Evolutionary conservation across 441 rosid species (phyloP).

Genomic region (Daphne laureola): DNA sequence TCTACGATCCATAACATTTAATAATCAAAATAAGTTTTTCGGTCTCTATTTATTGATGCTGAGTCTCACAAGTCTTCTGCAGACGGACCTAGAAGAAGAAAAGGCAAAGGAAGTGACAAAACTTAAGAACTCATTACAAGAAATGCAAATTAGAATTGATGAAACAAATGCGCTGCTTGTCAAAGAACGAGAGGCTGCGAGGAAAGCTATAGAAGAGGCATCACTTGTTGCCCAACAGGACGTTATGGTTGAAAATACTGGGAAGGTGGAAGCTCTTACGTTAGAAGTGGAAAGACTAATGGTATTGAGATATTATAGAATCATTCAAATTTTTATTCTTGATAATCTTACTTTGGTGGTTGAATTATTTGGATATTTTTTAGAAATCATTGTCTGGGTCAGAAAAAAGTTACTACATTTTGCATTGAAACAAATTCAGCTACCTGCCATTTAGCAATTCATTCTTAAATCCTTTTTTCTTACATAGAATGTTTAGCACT

Average conservation of each 20-base stretch:
- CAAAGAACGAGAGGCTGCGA: conserved; percentile 71
- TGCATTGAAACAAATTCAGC: too few relatives aligned
- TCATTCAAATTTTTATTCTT: too few relatives aligned
- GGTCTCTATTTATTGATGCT: too few relatives aligned
- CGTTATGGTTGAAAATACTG: conserved; percentile 84
- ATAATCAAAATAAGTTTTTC: too few relatives aligned
- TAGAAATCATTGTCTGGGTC: too few relatives aligned
- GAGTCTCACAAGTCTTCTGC: conserved; percentile 5
- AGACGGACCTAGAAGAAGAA: conserved; percentile 89
- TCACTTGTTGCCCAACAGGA: conserved; percentile 84
- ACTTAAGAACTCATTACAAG: conserved; percentile 60
- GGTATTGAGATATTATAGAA: conserved; percentile 27
- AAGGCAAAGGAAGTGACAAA: conserved; percentile 73
- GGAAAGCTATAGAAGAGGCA: conserved; percentile 85
- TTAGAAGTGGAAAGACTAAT: conserved; percentile 71
- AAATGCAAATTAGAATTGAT: conserved; percentile 68
- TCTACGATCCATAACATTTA: too few relatives aligned
- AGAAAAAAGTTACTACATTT: too few relatives aligned
- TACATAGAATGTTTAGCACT: too few relatives aligned
- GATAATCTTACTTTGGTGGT: too few relatives aligned
- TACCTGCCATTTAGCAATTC: too few relatives aligned
- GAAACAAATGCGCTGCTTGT: conserved; percentile 58
- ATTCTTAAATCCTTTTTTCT: too few relatives aligned
- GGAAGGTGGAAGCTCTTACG: conserved; percentile 64
- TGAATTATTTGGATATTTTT: conserved; percentile 1